Base-by-base conservation (phyloP, 257 asterid species). In the Solanum tarijense region DNA sequence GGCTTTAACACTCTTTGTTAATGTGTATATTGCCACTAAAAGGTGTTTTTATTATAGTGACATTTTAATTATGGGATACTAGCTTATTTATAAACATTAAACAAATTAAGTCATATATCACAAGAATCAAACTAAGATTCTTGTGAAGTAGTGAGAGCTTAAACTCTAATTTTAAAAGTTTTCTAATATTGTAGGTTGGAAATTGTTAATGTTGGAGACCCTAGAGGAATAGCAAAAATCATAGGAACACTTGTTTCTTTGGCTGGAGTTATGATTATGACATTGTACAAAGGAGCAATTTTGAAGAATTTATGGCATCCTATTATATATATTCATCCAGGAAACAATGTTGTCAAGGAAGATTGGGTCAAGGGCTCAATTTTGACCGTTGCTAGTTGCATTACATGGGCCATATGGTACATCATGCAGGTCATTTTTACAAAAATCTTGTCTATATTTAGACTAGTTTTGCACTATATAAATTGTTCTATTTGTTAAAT, bases 311-410 rank as follows among this genome's bases (percentile, higher is more conserved):
- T 91, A 34, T 94, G 95, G 72, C 87, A 86, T 9, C 92, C 93
- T 38, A 86, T 92, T n/a, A 78, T 96, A 29, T 86, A 76, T 93
- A 88, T 88, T 58, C 94, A 48, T 29, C 86, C 68, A 84, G 95
- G 94, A 25, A 88, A 89, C 84, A 84, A 82, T 23, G 91, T n/a
- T 69, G 55, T 90, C 12, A 92, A 96, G 1, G 92, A 92, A 55
- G 68, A 91, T 69, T 94, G 96, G 98, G 41, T 96, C 88, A 93
- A 90, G 88, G 98, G 98, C 29, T 94, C 96, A 9, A 87, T 94
- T 76, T 92, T 94, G 39, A 87, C 93, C 2, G 31, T 29, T 29
- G 31, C 31, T 29, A 29, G 31, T 29, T 29, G 31, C 31, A 29
- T 29, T 29, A 29, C 31, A 29, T 29, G 31, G 31, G 31, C 31